Percentiles rank a stretch among this genome's conserved stretches.
Conservation (phyloP, 1,284 basidiomycete species). For the Cutaneotrichosporon dermatis region DNA sequence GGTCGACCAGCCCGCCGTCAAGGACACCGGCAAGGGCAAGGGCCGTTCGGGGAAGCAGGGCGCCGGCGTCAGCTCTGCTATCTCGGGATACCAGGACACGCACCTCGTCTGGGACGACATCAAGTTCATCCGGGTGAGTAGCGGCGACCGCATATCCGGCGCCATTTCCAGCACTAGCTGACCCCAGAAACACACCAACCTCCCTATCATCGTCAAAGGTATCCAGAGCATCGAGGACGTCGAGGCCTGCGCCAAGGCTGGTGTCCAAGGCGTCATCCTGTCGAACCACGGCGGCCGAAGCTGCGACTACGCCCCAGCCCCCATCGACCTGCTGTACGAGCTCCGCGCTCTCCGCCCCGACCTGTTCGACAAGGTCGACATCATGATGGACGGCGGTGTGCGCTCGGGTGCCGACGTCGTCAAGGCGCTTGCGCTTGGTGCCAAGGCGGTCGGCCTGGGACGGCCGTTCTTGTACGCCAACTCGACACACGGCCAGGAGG, state of each 20-base stretch:
- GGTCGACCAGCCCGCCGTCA: not conserved
- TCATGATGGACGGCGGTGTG: conserved; percentile 56
- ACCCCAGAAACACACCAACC: conserved; percentile 46
- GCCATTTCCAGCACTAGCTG: conserved; percentile 4
- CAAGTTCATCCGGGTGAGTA: conserved; percentile 43
- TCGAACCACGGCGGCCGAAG: conserved; percentile 33
- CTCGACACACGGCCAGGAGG: conserved; percentile 54
- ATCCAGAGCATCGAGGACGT: conserved; percentile 56
- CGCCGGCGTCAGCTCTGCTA: conserved; percentile 48
- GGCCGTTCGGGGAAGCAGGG: not conserved
- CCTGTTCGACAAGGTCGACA: conserved; percentile 52
- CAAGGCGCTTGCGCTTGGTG: conserved; percentile 57
- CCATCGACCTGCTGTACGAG: conserved; percentile 51
- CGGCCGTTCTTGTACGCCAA: conserved; percentile 55
- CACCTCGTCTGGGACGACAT: conserved; percentile 50
- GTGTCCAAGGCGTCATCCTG: conserved; percentile 53
- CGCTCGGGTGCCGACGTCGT: conserved; percentile 56
- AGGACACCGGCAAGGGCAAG: not conserved
- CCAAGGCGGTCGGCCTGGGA: conserved; percentile 57
- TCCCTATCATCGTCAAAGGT: conserved; percentile 54
- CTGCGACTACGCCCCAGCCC: conserved; percentile 48
- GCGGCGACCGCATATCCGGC: too few species aligned
- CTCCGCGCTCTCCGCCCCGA: conserved; percentile 51
- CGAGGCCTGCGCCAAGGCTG: conserved; percentile 52
- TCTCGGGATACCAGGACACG: conserved; percentile 53